These are phyloP conservation scores for Jaltomata sinuosa DNA, from an alignment of 257 asterid species.

Conservation along the genomic window DNA sequence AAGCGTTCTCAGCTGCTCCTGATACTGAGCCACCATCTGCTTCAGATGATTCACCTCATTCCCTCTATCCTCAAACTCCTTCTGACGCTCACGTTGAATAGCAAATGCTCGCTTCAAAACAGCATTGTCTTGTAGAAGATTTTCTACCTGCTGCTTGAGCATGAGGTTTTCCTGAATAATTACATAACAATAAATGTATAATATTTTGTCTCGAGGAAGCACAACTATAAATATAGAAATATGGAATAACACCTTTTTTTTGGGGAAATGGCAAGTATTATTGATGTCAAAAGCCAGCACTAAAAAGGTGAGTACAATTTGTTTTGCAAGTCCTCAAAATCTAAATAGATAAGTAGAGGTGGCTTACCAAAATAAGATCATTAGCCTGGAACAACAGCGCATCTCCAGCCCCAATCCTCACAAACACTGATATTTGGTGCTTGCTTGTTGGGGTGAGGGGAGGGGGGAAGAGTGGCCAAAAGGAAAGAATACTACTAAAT, in stretches of 20 bases:
- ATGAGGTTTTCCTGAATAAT: constrained; percentile 46
- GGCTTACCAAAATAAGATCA: background rate
- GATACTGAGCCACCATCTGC: constrained; percentile 73
- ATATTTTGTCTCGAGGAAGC: background rate
- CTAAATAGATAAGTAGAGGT: background rate
- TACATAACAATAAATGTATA: background rate
- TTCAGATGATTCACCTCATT: constrained; percentile 76
- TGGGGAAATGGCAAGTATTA: background rate
- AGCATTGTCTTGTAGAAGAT: constrained; percentile 56
- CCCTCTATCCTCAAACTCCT: constrained; percentile 70
- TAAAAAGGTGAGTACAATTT: background rate
- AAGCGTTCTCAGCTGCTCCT: constrained; percentile 87
- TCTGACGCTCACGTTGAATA: constrained; percentile 79
- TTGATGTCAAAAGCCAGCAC: background rate
- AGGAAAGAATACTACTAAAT: background rate
- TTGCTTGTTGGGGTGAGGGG: background rate
- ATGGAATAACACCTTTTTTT: background rate
- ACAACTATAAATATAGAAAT: background rate
- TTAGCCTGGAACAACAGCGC: background rate
- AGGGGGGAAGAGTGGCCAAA: background rate
- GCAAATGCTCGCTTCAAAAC: constrained; percentile 79
- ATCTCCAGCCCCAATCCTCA: background rate
- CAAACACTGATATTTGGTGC: background rate
- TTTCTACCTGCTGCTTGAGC: constrained; percentile 76
- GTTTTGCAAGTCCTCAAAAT: background rate